Base-by-base conservation (phyloP, 805 yeast genomes). In the Myxozyma lipomycoides region DNA sequence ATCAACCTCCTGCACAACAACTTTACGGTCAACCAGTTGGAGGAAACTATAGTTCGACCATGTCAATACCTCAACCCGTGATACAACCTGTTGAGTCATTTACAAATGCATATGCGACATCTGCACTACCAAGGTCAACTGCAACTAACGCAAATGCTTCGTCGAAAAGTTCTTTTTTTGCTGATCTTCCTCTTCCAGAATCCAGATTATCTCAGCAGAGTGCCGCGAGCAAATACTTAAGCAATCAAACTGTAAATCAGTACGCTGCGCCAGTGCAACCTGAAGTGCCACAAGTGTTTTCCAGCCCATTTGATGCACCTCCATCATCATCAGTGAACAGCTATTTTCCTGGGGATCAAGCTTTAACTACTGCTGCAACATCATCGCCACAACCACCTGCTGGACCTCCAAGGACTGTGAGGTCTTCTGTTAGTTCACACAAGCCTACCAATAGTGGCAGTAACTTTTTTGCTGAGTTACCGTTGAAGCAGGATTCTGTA, bases 381-480 rank as follows among this genome's bases (percentile, higher is more conserved):
- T 7, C 26, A 43, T 21, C 26, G 6, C 43, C 43, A n/a, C 47
- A 19, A 37, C 15, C 32, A 2, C 17, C 45, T 6, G 26, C 39
- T 10, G 36, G 4, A 15, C 24, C 39, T n/a, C 15, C 47, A 3
- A 38, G 45, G n/a, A 43, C 45, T 2, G 32, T 7, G 12, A 7
- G 32, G 7, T 7, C 32, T 12, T 9, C 12, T 9, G 12, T 7
- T 28, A 12, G 32, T 9, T 28, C 32, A 28, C 32, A 28, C 32
- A 7, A 28, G 32, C 32, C 32, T 12, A 9, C 32, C 7, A 9
- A 7, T 9, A 28, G 32, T 28, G 12, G 12, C 32, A n/a, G n/a
- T n/a, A 41, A 45, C 3, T 52, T 52, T 34, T 52, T 52, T 45
- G 53, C 46, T 5, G 56, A 52, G 18, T 18, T 52, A 12, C 56